Conservation (phyloP, 352 stramenopile genomes). For the Pythium rishiriense region DNA sequence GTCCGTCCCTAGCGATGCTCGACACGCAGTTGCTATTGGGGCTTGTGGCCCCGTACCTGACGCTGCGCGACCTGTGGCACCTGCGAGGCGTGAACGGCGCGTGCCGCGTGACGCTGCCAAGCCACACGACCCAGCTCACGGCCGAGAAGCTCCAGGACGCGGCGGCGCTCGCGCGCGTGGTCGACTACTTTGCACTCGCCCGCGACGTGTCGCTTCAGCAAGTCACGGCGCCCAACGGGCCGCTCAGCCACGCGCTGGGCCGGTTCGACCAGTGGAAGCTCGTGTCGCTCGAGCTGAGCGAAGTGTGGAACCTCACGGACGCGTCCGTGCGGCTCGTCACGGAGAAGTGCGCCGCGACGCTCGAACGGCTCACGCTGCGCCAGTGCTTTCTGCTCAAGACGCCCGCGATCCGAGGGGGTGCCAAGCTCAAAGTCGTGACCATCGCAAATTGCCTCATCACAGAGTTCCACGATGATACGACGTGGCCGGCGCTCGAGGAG, state of each 20-base stretch:
- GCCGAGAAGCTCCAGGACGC: slow-evolving; percentile 32
- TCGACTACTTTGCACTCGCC: slow-evolving; percentile 41
- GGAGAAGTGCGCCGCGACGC: slow-evolving; percentile 31
- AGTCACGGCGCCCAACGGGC: slow-evolving; percentile 31
- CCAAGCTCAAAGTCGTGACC: slow-evolving; percentile 35
- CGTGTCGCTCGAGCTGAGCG: slow-evolving; percentile 41
- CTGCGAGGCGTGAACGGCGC: slow-evolving; percentile 34
- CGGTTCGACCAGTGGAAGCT: slow-evolving; percentile 31
- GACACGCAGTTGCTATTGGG: slow-evolving; percentile 31
- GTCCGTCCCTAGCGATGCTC: slow-evolving; percentile 9
- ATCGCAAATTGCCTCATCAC: slow-evolving; percentile 50
- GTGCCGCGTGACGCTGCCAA: slow-evolving; percentile 32
- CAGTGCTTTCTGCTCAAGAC: slow-evolving; percentile 66
- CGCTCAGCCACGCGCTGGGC: slow-evolving; percentile 37
- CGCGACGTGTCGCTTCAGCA: slow-evolving; percentile 40
- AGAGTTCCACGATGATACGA: slow-evolving; percentile 42
- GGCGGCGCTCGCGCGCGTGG: slow-evolving; percentile 28
- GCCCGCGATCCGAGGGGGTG: slow-evolving; percentile 37
- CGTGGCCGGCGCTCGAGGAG: slow-evolving; percentile 44
- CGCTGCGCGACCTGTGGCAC: slow-evolving; percentile 38
- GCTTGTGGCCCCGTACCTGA: slow-evolving; percentile 53
- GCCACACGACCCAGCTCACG: slow-evolving; percentile 47
- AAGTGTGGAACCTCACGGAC: slow-evolving; percentile 51
- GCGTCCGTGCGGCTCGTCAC: slow-evolving; percentile 42
- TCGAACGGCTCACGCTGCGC: slow-evolving; percentile 46